Evolutionary conservation across 208 protist species (phyloP).

Genomic region (Porcisia deanei): DNA sequence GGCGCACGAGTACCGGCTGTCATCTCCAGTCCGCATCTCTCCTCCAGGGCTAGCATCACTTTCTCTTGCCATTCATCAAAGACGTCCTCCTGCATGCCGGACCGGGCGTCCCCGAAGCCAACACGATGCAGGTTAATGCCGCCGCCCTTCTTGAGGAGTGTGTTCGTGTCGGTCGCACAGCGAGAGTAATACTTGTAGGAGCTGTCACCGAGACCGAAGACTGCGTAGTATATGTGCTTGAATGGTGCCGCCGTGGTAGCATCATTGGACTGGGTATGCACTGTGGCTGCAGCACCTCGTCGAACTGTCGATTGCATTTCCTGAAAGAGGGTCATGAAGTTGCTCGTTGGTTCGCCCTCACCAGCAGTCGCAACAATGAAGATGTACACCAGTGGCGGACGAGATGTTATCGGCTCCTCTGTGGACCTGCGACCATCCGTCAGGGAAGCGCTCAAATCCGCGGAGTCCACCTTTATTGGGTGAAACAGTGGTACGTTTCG

Average conservation of each 20-base stretch:
- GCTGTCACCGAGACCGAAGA: slow-evolving; percentile 95
- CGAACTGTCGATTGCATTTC: slow-evolving; percentile 49
- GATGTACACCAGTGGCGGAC: slow-evolving; percentile 34
- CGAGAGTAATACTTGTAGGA: slow-evolving; percentile 97
- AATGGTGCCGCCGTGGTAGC: slow-evolving; percentile 37
- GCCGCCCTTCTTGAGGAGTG: slow-evolving; percentile 58
- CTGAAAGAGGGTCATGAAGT: slow-evolving; percentile 55
- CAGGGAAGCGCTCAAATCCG: neutral
- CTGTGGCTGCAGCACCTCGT: neutral
- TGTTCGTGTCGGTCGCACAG: slow-evolving; percentile 45
- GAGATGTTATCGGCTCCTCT: neutral
- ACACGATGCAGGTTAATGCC: slow-evolving; percentile 54
- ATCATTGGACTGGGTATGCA: neutral
- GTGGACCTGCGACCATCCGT: neutral
- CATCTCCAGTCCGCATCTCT: slow-evolving; percentile 39
- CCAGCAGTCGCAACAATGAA: slow-evolving; percentile 75
- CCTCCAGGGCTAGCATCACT: slow-evolving; percentile 42
- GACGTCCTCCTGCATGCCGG: slow-evolving; percentile 52
- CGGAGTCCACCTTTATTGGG: neutral
- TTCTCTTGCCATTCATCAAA: slow-evolving; percentile 79
- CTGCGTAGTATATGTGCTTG: slow-evolving; percentile 61
- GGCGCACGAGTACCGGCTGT: slow-evolving; percentile 23
- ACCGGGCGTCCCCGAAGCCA: slow-evolving; percentile 60
- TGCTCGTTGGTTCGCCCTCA: slow-evolving; percentile 68
- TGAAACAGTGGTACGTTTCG: slow-evolving; percentile 25